Evolutionary conservation across 2,329 filamentous ascomycete species (phyloP).

Genomic region (Cytospora chrysosperma): DNA sequence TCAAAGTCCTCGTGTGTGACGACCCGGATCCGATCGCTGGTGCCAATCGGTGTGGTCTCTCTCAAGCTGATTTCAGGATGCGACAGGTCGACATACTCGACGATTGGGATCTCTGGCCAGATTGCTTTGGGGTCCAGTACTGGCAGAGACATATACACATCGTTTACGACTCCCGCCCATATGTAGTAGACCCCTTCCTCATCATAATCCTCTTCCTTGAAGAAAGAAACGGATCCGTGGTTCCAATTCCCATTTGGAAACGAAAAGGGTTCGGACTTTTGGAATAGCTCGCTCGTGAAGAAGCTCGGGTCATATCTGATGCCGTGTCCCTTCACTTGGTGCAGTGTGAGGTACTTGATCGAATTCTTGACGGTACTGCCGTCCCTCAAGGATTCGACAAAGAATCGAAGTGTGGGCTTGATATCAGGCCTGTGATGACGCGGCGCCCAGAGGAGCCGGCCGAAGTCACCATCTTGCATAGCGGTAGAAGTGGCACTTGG

Average conservation of each 20-base stretch:
- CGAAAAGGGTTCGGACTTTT: background rate
- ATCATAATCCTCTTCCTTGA: background rate
- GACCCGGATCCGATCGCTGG: slow-evolving; percentile 5
- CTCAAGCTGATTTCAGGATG: background rate
- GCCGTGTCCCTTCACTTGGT: background rate
- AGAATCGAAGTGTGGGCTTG: slow-evolving; percentile 4
- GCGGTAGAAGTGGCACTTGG: no score
- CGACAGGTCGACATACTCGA: slow-evolving; percentile 4
- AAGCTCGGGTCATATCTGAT: background rate
- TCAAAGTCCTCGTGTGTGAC: background rate
- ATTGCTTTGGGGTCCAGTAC: background rate
- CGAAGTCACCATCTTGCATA: background rate
- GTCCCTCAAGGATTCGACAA: background rate
- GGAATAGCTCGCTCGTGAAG: background rate
- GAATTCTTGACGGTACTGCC: no score
- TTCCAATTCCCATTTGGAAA: slow-evolving; percentile 12
- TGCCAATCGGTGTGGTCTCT: background rate
- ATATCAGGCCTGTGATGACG: background rate
- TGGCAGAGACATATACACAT: background rate
- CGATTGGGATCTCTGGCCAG: slow-evolving; percentile 2
- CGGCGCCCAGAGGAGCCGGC: background rate
- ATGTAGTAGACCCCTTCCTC: background rate
- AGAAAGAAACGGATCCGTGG: background rate
- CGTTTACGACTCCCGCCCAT: background rate
- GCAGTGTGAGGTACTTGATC: slow-evolving; percentile 14